Evolutionary conservation across 257 asterid genomes (phyloP), one percentile per base, ranked within the genome.

Genomic region (Solanum piurae): DNA sequence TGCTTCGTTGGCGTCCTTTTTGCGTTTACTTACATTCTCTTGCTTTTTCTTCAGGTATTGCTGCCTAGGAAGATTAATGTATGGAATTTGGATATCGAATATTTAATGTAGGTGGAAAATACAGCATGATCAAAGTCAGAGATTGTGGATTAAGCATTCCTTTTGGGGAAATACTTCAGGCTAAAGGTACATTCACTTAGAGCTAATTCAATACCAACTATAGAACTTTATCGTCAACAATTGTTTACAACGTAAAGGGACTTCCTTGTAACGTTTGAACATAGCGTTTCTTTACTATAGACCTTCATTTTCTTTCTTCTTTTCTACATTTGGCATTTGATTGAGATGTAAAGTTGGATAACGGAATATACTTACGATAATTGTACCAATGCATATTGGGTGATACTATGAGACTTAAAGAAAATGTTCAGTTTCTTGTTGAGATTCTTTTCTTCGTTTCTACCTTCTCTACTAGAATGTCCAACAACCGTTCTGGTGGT

Each of bases 31-130:
- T 37, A 87, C 25, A 37, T 82, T 37, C 13, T 85, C 88, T 90
- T 31, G 33, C 3, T 85, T 84, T 40, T 86, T 29, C 83, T 88
- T 73, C 95, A 94, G 98, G 96, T 88, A 93, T 93, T 89, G 95
- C 95, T 87, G 94, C 95, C 84, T 93, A 94, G 94, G 94, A 89
- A 89, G 83, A 83, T 87, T 74, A 69, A 89, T 62, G 83, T 76
- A 83, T 85, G 88, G 94, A 84, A 88, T 42, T 64, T 36, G 62
- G 29, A 66, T 36, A 66, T 89, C 86, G 73, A 62, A 83, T 87
- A 89, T 83, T 18, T 88, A 77, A 31, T 85, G 92, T 90, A 90
- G 95, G 92, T 91, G 83, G 82, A 86, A 83, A 87, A 80, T 87
- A 90, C 92, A 86, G 42, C 76, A 86, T 90, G 88, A 90, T 68